These are phyloP conservation scores for Hypoxylon sp. DNA, from an alignment of 2,329 filamentous ascomycete genomes.

Conservation along the genomic window DNA sequence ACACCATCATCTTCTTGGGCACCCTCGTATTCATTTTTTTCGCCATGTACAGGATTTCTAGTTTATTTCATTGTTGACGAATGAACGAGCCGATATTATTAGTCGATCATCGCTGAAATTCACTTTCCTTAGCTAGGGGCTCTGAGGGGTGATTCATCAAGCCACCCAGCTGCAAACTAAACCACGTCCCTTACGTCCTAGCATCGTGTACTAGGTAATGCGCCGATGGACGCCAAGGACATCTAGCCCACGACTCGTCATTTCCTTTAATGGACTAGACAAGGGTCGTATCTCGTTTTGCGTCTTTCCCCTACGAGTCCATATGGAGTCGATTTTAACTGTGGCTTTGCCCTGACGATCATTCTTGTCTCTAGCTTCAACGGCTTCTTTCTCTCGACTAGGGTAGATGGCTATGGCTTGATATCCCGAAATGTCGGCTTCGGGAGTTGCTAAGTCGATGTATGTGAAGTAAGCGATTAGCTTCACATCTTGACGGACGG, in stretches of 20 bases:
- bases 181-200: constrained; percentile 11
- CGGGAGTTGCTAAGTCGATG: constrained; percentile 26
- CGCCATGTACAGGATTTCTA: constrained; percentile 19
- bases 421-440: constrained; percentile 19
- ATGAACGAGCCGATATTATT: constrained; percentile 10
- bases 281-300: constrained; percentile 35
- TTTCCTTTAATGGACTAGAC: constrained; percentile 37
- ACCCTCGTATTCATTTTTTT: constrained; percentile 21
- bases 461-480: constrained; percentile 15
- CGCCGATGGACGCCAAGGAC: constrained; percentile 30
- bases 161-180: constrained; percentile 26
- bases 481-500: constrained; percentile 18
- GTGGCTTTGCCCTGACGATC: constrained; percentile 37
- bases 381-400: constrained; percentile 29
- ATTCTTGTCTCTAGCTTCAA: constrained; percentile 29
- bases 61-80: background rate
- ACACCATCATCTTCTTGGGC: constrained; percentile 1
- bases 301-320: constrained; percentile 26
- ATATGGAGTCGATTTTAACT: constrained; percentile 26
- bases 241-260: constrained; percentile 33
- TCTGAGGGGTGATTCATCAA: constrained; percentile 29
- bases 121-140: constrained; percentile 16
- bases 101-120: constrained; percentile 21
- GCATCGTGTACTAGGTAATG: constrained; percentile 9
- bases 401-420: constrained; percentile 27